Evolutionary conservation across 208 protist genomes (phyloP).

Genomic region (Acanthamoeba divionensis): DNA sequence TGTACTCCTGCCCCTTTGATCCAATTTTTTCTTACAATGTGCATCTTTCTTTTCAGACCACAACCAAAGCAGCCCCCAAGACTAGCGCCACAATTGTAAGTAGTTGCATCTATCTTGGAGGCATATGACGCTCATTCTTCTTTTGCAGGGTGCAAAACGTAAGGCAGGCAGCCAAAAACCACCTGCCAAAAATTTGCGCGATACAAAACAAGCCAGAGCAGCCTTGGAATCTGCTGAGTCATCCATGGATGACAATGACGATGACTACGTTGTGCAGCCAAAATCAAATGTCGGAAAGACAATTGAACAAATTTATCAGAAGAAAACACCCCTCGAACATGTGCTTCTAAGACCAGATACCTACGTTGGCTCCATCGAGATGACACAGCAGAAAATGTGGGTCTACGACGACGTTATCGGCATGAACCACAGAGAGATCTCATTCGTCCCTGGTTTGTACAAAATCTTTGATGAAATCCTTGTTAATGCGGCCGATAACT

Average conservation of each 20-base stretch:
- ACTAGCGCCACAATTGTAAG: too few relatives aligned
- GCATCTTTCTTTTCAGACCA: too few relatives aligned
- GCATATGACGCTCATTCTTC: too few relatives aligned
- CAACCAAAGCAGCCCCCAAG: too few relatives aligned
- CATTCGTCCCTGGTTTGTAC: conserved; percentile 97
- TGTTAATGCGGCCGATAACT: conserved; percentile 99
- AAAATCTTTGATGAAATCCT: conserved; percentile 99
- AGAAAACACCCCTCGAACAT: conserved; percentile 97
- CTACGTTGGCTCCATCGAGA: conserved; percentile 95
- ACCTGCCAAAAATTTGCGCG: too few relatives aligned
- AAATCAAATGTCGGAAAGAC: conserved; percentile 19
- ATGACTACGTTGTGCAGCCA: conserved; percentile 5
- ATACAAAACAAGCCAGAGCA: too few relatives aligned
- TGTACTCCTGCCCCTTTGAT: too few relatives aligned
- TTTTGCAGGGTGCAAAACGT: too few relatives aligned
- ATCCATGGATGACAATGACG: neutral
- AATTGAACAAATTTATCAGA: conserved; percentile 85
- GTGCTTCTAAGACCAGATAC: conserved; percentile 97
- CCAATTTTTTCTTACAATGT: too few relatives aligned
- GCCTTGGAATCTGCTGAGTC: too few relatives aligned
- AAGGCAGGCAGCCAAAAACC: too few relatives aligned
- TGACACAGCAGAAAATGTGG: conserved; percentile 90
- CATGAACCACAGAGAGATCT: conserved; percentile 92
- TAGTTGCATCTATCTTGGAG: too few relatives aligned
- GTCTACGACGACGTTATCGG: conserved; percentile 88